Evolutionary conservation across 2,329 filamentous ascomycete species (phyloP).

Genomic region (Colletotrichum noveboracense): DNA sequence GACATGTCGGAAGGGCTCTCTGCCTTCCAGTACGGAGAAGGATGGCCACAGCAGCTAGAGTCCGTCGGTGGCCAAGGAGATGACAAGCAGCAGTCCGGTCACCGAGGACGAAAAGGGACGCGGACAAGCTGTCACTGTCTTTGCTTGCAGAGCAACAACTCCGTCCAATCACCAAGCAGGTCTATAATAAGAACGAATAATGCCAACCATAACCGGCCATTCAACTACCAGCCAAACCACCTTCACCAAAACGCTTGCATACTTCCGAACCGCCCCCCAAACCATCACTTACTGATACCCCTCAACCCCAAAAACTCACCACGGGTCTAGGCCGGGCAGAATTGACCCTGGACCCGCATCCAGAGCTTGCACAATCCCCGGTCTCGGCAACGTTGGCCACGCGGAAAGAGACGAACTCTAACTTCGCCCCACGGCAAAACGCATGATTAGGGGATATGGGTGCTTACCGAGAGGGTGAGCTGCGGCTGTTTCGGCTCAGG

Average conservation of each 20-base stretch:
- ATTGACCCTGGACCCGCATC: not conserved
- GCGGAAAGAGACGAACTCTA: not conserved
- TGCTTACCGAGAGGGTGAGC: not conserved
- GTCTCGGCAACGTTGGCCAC: not conserved
- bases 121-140: not conserved
- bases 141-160: not conserved
- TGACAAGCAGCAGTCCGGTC: not conserved
- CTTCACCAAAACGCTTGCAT: not conserved
- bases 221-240: not conserved
- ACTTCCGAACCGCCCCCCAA: not conserved
- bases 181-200: not conserved
- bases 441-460: not conserved
- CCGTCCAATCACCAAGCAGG: not conserved
- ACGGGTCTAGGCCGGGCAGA: not conserved
- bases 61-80: not conserved
- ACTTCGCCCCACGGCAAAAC: not conserved
- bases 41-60: not conserved
- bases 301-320: not conserved
- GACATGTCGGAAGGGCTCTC: not conserved
- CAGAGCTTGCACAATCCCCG: not conserved
- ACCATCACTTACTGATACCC: not conserved
- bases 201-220: not conserved
- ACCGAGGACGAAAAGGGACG: not conserved
- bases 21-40: not conserved
- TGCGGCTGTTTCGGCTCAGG: not conserved